A percentile compares a stretch with the other conserved stretches of the same genome.
These are phyloP conservation scores for Candida succiphila DNA, from an alignment of 805 yeast species.

Conservation along the genomic window DNA sequence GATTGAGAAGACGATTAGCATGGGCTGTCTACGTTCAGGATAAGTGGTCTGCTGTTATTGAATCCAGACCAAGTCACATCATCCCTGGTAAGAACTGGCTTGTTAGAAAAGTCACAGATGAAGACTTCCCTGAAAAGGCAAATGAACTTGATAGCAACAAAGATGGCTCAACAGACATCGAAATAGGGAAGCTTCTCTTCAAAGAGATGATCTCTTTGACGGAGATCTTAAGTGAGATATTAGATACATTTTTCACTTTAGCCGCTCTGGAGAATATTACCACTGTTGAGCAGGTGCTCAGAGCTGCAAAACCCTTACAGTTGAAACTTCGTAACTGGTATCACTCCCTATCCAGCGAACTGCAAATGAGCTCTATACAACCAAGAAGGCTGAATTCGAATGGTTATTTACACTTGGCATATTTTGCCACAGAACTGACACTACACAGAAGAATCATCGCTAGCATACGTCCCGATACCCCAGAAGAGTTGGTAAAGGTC, in stretches of 20 bases:
- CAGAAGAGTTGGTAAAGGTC: slow-evolving; percentile 47
- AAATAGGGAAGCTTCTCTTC: slow-evolving; percentile 60
- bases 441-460: slow-evolving; percentile 71
- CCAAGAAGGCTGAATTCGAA: slow-evolving; percentile 60
- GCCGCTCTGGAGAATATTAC: slow-evolving; percentile 45
- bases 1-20: slow-evolving; percentile 75
- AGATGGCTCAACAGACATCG: slow-evolving; percentile 59
- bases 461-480: slow-evolving; percentile 31
- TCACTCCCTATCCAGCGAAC: slow-evolving; percentile 54
- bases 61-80: slow-evolving; percentile 78
- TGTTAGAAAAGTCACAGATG: slow-evolving; percentile 55
- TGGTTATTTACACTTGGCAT: slow-evolving; percentile 74
- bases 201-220: slow-evolving; percentile 58
- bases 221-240: slow-evolving; percentile 59
- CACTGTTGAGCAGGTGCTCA: slow-evolving; percentile 59
- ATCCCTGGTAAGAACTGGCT: slow-evolving; percentile 70
- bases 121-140: slow-evolving; percentile 72
- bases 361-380: slow-evolving; percentile 52
- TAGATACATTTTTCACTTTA: slow-evolving; percentile 65
- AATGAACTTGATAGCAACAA: slow-evolving; percentile 25
- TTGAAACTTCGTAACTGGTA: slow-evolving; percentile 66
- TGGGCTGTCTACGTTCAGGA: slow-evolving; percentile 95
- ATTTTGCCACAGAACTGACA: slow-evolving; percentile 83
- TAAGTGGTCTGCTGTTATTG: slow-evolving; percentile 79
- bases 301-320: slow-evolving; percentile 75